phyloP scores from a whole-genome alignment of 768 basidiomycete genomes.

The Boletus speciosus region DNA sequence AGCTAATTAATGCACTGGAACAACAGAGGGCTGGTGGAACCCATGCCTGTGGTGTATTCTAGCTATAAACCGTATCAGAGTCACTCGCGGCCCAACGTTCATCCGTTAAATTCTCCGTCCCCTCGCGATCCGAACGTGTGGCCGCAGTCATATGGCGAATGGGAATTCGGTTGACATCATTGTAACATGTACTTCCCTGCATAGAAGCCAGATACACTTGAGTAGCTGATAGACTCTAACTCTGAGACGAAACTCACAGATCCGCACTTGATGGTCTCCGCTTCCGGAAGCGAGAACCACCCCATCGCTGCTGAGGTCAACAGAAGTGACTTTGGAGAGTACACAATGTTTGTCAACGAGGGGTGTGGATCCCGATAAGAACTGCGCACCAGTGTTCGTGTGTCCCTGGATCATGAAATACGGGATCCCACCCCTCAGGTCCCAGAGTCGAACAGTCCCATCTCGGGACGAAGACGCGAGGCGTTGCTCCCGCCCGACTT shows the following conservation, averaged over 20 bases:
- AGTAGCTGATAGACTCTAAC: slow-evolving; percentile 14
- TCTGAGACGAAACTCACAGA: slow-evolving; percentile 28
- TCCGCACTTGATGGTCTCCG: slow-evolving; percentile 36
- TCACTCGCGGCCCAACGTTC: slow-evolving; percentile 1
- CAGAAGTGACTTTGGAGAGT: slow-evolving; percentile 31
- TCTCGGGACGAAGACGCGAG: slow-evolving; percentile 39
- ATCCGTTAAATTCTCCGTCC: slow-evolving; percentile 1
- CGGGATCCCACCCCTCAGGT: slow-evolving; percentile 28
- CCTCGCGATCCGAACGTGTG: slow-evolving; percentile 6
- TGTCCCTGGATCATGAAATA: slow-evolving; percentile 37
- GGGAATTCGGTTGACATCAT: slow-evolving; percentile 12
- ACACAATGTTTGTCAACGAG: slow-evolving; percentile 10
- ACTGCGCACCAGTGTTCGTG: slow-evolving; percentile 32
- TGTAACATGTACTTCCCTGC: slow-evolving; percentile 28
- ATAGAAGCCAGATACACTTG: slow-evolving; percentile 6
- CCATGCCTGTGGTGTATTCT: neutral
- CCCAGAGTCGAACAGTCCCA: slow-evolving; percentile 36
- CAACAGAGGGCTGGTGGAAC: neutral
- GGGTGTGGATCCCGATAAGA: slow-evolving; percentile 19
- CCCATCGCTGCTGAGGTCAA: slow-evolving; percentile 35
- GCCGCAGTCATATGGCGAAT: neutral
- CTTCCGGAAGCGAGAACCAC: slow-evolving; percentile 35
- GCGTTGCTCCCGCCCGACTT: slow-evolving; percentile 32
- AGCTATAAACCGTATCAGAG: slow-evolving; percentile 1
- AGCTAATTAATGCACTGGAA: slow-evolving; percentile 10